These are phyloP conservation scores for Aurinia saxatilis DNA, from an alignment of 345 rosid genomes.

Conservation along the genomic window DNA sequence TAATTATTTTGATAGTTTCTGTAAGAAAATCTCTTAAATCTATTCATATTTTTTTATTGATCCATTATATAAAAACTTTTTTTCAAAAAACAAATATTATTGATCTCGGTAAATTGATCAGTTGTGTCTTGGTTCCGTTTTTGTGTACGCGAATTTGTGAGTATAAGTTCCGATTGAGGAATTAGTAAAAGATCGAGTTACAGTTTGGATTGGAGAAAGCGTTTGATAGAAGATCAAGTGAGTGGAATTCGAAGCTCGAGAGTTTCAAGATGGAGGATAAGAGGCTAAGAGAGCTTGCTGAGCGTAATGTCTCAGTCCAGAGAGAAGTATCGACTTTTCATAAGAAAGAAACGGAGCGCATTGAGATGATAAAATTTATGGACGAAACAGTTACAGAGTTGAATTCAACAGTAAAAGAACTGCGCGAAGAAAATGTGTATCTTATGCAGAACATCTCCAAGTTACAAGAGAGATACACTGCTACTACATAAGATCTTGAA, in stretches of 20 bases:
- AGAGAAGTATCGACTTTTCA: conserved; percentile 64
- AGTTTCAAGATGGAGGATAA: conserved; percentile 67
- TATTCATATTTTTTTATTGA: no score
- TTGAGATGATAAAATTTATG: conserved; percentile 39
- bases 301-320: conserved; percentile 90
- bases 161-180: no score
- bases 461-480: conserved; percentile 41
- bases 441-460: conserved; percentile 39
- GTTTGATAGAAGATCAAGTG: conserved; percentile 84
- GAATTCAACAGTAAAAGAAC: conserved; percentile 40
- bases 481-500: conserved; percentile 36
- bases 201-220: conserved; percentile 81
- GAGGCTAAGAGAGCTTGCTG: conserved; percentile 94
- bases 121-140: no score
- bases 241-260: conserved; percentile 73
- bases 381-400: conserved; percentile 54
- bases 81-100: no score
- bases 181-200: conserved; percentile 67
- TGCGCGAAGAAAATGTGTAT: conserved; percentile 40
- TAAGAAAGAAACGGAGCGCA: conserved; percentile 66
- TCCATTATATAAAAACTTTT: no score
- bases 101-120: no score
- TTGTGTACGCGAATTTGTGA: no score
- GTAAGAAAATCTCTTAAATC: no score
- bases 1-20: no score